Base-by-base conservation (phyloP, 768 basidiomycete species). In the Collybia mongolica region DNA sequence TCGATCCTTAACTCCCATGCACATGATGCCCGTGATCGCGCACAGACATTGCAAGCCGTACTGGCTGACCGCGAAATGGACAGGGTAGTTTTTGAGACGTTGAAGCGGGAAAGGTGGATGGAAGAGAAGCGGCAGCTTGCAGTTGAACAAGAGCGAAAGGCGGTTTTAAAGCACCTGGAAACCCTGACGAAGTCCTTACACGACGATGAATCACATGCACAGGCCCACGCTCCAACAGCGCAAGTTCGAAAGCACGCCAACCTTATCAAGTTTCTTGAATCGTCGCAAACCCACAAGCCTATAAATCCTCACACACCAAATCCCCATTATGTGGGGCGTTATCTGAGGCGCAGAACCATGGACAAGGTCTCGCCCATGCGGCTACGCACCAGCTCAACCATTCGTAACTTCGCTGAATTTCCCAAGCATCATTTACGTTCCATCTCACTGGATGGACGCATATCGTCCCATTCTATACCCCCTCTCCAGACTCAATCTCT, bases 31-130 rank as follows among this genome's bases (percentile, higher is more conserved):
- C 67, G 71, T 48, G 70, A 76, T 44, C 67, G 70, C 49, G 67
- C 72, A 5, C 67, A 65, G 39, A 71, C 67, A 48, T 65, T 81
- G 28, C 72, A 72, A 12, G 55, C 56, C 17, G 53, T 70, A 38
- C 66, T 80, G 15, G 56, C 63, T 0, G 68, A 74, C 44, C 66
- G 73, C 44, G 68, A 67, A 39, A 53, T 65, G 5, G 73, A 78
- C 6, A 74, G 74, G 0, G 58, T 52, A 5, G 54, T 55, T 15
- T 76, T 71, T 50, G 61, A 65, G 49, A 52, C 69, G 7, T 62
- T 77, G 36, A 72, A 79, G 51, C 70, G 69, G 1, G 70, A 79
- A 43, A 72, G 76, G 24, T 81, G 79, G 80, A 66, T 73, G 63
- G 74, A 76, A 52, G 81, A 83, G 55, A 71, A 70, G 53, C 66